phyloP scores from a whole-genome alignment of 345 rosid species.

The Populus davidiana region DNA sequence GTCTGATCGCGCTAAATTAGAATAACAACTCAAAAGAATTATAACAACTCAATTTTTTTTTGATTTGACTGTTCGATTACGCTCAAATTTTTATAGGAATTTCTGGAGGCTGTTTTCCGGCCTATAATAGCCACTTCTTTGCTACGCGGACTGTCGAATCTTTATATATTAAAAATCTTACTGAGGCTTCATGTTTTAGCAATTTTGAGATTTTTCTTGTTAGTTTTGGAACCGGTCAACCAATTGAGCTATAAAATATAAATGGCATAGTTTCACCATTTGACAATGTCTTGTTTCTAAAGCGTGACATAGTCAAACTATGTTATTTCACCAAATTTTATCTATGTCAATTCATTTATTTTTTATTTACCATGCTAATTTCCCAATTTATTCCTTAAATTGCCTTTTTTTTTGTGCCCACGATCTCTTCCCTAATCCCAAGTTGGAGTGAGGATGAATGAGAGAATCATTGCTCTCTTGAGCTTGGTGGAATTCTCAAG shows the following conservation, averaged over 20 bases:
- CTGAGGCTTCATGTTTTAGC: rapidly evolving
- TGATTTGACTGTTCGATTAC: rapidly evolving
- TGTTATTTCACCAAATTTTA: too few species aligned
- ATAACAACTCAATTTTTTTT: too few species aligned
- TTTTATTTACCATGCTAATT: too few species aligned
- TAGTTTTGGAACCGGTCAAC: too few species aligned
- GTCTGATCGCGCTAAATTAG: rapidly evolving
- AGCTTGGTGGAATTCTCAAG: constrained; percentile 16
- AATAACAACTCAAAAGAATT: too few species aligned
- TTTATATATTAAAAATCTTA: rapidly evolving
- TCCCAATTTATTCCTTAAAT: not conserved
- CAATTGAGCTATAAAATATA: too few species aligned
- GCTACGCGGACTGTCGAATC: rapidly evolving
- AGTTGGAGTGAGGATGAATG: constrained; percentile 18
- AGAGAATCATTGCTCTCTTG: constrained; percentile 13
- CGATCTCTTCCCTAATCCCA: constrained; percentile 11
- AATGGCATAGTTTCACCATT: too few species aligned
- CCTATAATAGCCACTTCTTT: too few species aligned
- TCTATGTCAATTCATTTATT: too few species aligned
- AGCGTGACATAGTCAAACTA: too few species aligned
- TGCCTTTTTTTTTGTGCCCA: constrained; percentile 8
- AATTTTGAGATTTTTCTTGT: too few species aligned
- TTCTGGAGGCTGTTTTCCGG: rapidly evolving
- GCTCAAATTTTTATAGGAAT: too few species aligned
- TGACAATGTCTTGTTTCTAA: rapidly evolving